Evolutionary conservation across 73 alveolate species (phyloP).

Genomic region (Paramecium octaurelia): DNA sequence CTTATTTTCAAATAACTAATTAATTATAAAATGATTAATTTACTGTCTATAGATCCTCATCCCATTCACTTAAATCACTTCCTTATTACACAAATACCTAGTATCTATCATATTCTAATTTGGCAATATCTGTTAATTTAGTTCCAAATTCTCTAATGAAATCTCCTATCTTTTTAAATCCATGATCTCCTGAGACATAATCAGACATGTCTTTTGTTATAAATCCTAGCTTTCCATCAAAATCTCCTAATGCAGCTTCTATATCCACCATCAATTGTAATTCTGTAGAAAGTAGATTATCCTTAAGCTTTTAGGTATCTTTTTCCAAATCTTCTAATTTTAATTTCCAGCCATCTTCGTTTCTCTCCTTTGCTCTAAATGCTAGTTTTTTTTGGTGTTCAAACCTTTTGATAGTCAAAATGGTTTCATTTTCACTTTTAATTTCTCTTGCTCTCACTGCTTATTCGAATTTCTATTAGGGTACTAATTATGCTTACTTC

Average conservation of each 20-base stretch:
- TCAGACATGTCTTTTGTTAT: conserved; percentile 26
- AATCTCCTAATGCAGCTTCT: not conserved
- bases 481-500: not conserved
- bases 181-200: conserved; percentile 45
- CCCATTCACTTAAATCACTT: conserved; percentile 39
- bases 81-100: not conserved
- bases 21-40: not conserved
- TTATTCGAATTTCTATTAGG: not conserved
- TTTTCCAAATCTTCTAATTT: not conserved
- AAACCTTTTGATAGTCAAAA: not conserved
- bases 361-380: conserved; percentile 29
- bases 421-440: conserved; percentile 9
- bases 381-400: conserved; percentile 14
- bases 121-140: conserved; percentile 23
- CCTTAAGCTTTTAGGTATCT: not conserved
- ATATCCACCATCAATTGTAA: conserved; percentile 10
- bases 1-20: conserved; percentile 47
- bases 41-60: not conserved
- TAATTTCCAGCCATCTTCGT: not conserved
- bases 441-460: conserved; percentile 30
- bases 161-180: conserved; percentile 4
- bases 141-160: conserved; percentile 35
- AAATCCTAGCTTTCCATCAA: not conserved
- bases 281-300: not conserved
- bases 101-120: conserved; percentile 25